Evolutionary conservation across 2,329 filamentous ascomycete genomes (phyloP), one percentile per base, ranked within the genome.

Genomic region (Penicillium nordicum): DNA sequence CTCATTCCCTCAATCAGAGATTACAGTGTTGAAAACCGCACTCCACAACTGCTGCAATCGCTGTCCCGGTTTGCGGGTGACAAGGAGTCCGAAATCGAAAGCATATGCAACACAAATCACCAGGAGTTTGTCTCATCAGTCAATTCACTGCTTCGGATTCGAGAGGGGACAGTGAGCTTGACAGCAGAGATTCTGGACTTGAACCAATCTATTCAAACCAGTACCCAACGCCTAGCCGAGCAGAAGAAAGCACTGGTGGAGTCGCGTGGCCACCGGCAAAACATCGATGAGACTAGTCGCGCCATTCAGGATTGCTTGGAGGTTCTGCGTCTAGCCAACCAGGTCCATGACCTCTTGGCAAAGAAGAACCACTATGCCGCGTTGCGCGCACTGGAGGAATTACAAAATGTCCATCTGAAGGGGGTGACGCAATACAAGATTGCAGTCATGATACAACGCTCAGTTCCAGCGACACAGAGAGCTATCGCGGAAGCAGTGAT

Each of bases 301-400:
- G 92, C 92, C 2, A 78, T 99, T 57, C 90, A 90, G 65, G 92
- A 96, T 65, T 97, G 93, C 58, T 79, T 99, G 37, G 92, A 94
- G 70, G 94, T 99, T 36, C 77, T 99, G 37, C 88, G 92, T 55
- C 88, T 95, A 9, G 92, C 96, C 50, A 99, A 99, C 68, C 88
- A 96, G 69, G 90, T 96, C 4, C 92, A 97, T 71, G 94, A 97
- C 52, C 80, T 99, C 56, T 84, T 97, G 46, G 85, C 86, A 38
- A 93, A 91, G 76, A 96, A 97, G 77, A 95, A 92, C 65, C 96
- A 97, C 72, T 99, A 99, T 73, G 91, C 89, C 6, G 94, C 94
- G 3, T 81, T 99, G 50, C 92, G 96, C 65, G 93, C 93, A 4
- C 80, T 99, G 45, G 94, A 97, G 67, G 94, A 99, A 71, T 80